Evolutionary conservation across 495 filamentous ascomycete genomes (phyloP), one percentile per base, ranked within the genome.

Genomic region (Annulohypoxylon maeteangense): DNA sequence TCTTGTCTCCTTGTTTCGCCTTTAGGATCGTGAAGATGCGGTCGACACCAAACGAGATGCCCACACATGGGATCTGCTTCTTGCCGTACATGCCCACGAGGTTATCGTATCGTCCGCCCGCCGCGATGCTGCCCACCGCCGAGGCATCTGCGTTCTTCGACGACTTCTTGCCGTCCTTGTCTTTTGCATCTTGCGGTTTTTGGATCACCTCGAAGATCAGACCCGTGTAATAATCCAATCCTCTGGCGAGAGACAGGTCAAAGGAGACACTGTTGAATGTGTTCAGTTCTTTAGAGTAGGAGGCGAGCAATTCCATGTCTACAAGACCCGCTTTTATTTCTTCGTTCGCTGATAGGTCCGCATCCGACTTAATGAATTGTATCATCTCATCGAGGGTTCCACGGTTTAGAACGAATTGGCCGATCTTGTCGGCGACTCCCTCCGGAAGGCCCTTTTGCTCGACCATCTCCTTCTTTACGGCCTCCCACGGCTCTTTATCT

Each of bases 141-240:
- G 76, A 84, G 11, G 55, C 64, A 6, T 68, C 69, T 78, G 44
- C 71, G 59, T 76, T 86, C 84, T 78, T 89, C 87, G 60, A 81
- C 74, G 57, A 83, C 76, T 71, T 83, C 53, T 38, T 29, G 27
- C 31, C 65, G 12, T 68, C 65, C 66, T 61, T 74, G 67, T 66
- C 62, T n/a, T 58, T 59, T 27, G 75, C 71, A 14, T 77, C 77
- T n/a, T 82, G 75, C 3, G 88, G 89, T 89, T 78, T 93, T 90
- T 91, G 92, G 66, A 93, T 81, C 34, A 94, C 89, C 75, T 94
- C 92, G 81, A 90, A 94, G 77, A 94, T 94, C 32, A 94, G 83
- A 32, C 91, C 91, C 7, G 92, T 93, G 80, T 94, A 93, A 79
- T 94, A 94, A 78, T 94, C 92, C 22, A 94, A 82, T 8, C 90